Evolutionary conservation across 2,329 filamentous ascomycete species (phyloP).

Genomic region (Didymella glomerata): DNA sequence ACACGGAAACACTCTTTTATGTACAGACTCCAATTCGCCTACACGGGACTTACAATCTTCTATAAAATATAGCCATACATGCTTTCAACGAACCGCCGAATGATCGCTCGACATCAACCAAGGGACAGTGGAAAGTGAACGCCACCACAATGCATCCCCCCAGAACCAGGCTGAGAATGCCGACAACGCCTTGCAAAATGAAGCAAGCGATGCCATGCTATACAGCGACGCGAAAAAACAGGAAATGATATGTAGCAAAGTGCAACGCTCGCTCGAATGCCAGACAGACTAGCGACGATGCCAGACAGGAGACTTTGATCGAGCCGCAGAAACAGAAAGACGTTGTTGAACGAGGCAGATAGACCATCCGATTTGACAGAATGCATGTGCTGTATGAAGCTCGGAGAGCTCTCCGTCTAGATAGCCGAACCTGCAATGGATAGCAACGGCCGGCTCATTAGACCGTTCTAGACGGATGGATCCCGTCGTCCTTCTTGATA

Average conservation of each 20-base stretch:
- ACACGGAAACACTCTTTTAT: background rate
- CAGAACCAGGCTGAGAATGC: background rate
- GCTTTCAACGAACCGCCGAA: constrained; percentile 7
- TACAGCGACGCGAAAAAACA: constrained; percentile 4
- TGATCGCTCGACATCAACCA: constrained; percentile 4
- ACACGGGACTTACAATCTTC: constrained; percentile 20
- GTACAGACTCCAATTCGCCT: constrained; percentile 10
- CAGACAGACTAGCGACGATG: constrained; percentile 1
- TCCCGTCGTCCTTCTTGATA: constrained; percentile 1
- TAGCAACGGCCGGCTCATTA: background rate
- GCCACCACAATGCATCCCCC: constrained; percentile 13
- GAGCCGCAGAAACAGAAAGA: background rate
- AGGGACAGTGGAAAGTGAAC: constrained; percentile 1
- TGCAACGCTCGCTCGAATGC: background rate
- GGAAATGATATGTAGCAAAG: background rate
- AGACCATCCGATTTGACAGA: background rate
- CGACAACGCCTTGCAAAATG: constrained; percentile 14
- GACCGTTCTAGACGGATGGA: constrained; percentile 2
- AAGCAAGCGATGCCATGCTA: constrained; percentile 8
- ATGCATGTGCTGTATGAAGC: background rate
- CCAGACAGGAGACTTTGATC: background rate
- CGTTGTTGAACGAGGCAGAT: background rate
- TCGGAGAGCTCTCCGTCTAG: background rate
- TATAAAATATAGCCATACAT: constrained; percentile 1
- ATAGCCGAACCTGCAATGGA: background rate